A percentile compares a stretch with the other conserved stretches of the same genome.
Evolutionary conservation across 352 stramenopile genomes (phyloP).

Genomic region (Thalassiosira allenii): DNA sequence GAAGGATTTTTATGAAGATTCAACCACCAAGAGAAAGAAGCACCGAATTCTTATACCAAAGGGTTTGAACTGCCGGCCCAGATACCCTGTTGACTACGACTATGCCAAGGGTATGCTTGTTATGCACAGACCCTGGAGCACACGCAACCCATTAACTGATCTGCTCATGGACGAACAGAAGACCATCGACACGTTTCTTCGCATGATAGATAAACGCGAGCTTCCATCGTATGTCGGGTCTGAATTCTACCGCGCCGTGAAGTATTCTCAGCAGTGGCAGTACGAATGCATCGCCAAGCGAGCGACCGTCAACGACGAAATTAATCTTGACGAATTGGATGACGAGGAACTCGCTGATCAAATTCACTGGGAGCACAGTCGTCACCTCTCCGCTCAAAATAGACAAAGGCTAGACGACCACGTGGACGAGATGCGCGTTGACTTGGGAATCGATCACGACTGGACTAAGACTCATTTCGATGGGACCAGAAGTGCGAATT

Average conservation of each 20-base stretch:
- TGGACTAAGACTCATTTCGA: not conserved
- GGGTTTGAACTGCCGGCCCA: conserved; percentile 2
- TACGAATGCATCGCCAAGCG: conserved; percentile 6
- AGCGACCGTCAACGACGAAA: not conserved
- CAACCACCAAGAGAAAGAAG: not conserved
- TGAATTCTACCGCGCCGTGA: conserved; percentile 17
- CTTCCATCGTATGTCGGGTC: conserved; percentile 11
- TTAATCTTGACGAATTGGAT: conserved; percentile 10
- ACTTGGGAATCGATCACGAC: conserved; percentile 21
- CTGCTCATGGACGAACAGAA: not conserved
- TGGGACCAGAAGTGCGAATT: not conserved
- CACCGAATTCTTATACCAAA: conserved; percentile 3
- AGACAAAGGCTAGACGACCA: conserved; percentile 6
- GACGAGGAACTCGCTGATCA: not conserved
- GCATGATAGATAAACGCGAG: conserved; percentile 21
- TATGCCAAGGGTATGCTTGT: conserved; percentile 19
- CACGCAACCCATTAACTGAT: not conserved
- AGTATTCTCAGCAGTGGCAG: conserved; percentile 11
- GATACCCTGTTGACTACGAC: conserved; percentile 2
- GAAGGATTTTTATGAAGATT: conserved; percentile 5
- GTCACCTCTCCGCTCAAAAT: not conserved
- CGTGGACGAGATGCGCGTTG: not conserved
- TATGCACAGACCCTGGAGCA: conserved; percentile 9
- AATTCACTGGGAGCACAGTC: not conserved
- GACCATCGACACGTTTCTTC: conserved; percentile 28